phyloP scores from a whole-genome alignment of 345 rosid species.

The rapeseed (Brassica napus) region DNA sequence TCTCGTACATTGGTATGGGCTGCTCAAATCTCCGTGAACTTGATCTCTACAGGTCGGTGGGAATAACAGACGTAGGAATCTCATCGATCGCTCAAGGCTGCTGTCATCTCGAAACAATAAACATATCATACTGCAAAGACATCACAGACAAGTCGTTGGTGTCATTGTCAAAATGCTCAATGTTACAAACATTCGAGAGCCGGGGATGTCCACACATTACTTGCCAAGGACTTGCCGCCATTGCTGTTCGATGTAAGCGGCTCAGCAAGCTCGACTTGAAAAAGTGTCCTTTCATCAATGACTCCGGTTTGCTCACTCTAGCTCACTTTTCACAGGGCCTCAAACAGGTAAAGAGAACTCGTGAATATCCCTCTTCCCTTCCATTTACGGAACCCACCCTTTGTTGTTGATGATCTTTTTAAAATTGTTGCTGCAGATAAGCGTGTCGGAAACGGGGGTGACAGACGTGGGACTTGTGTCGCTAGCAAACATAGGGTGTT shows the following conservation, averaged over 20 bases:
- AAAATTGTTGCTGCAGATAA: conserved; percentile 45
- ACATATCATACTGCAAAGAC: conserved; percentile 49
- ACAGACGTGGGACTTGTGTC: conserved; percentile 46
- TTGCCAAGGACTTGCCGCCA: conserved; percentile 45
- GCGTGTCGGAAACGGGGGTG: conserved; percentile 50
- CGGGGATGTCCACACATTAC: conserved; percentile 50
- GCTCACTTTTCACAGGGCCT: conserved; percentile 48
- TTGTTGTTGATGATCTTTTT: neutral
- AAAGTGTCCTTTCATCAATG: conserved; percentile 46
- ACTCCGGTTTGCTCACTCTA: conserved; percentile 48
- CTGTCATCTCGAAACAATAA: conserved; percentile 42
- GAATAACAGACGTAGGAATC: conserved; percentile 44
- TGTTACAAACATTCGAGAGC: conserved; percentile 43
- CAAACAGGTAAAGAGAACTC: conserved; percentile 39
- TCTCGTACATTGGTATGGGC: conserved; percentile 40
- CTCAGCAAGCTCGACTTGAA: conserved; percentile 48
- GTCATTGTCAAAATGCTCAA: conserved; percentile 43
- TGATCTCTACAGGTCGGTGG: conserved; percentile 48
- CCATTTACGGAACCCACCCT: neutral
- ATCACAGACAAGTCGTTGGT: conserved; percentile 45
- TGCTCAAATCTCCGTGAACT: conserved; percentile 49
- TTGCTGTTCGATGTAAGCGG: conserved; percentile 44
- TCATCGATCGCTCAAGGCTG: conserved; percentile 41
- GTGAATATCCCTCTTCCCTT: neutral
- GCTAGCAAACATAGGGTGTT: conserved; percentile 43